Conservation (phyloP, 306 rosid species). For the Pyrus communis region DNA sequence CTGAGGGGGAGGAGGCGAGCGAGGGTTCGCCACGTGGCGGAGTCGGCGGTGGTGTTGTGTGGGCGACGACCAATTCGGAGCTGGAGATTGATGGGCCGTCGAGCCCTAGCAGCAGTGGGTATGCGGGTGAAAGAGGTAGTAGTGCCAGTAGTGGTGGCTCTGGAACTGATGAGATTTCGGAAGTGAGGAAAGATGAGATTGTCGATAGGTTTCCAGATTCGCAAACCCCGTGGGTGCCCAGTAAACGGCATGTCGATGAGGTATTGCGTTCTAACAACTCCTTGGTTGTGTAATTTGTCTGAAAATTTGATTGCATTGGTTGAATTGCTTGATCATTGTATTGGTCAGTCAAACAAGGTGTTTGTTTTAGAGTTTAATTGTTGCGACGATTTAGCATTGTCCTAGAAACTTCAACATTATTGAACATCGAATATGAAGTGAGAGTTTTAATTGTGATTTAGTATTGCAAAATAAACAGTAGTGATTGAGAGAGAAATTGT, state of each 20-base stretch:
- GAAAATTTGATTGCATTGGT: not conserved
- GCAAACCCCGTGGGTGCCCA: constrained; percentile 43
- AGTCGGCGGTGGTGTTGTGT: constrained; percentile 9
- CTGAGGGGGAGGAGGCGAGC: constrained; percentile 4
- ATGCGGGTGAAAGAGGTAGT: constrained; percentile 75
- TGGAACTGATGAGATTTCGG: constrained; percentile 40
- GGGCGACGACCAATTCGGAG: constrained; percentile 57
- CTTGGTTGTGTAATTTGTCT: not conserved
- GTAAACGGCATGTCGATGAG: constrained; percentile 63
- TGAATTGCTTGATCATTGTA: not conserved
- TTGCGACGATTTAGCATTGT: not conserved
- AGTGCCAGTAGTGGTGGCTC: constrained; percentile 44
- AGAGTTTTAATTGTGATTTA: not conserved
- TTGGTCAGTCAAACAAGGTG: not conserved
- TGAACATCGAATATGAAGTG: not conserved
- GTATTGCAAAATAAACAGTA: not conserved
- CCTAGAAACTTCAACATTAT: not conserved
- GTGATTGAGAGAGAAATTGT: not conserved
- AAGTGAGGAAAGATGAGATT: constrained; percentile 29
- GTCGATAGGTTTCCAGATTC: constrained; percentile 35
- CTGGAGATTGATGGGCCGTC: constrained; percentile 36
- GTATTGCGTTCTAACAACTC: constrained; percentile 27
- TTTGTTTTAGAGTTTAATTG: not conserved
- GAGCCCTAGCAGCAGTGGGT: constrained; percentile 82
- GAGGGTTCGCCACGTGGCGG: constrained; percentile 21